Evolutionary conservation across 495 filamentous ascomycete species (phyloP).

Genomic region (Talaromyces wortmannii): DNA sequence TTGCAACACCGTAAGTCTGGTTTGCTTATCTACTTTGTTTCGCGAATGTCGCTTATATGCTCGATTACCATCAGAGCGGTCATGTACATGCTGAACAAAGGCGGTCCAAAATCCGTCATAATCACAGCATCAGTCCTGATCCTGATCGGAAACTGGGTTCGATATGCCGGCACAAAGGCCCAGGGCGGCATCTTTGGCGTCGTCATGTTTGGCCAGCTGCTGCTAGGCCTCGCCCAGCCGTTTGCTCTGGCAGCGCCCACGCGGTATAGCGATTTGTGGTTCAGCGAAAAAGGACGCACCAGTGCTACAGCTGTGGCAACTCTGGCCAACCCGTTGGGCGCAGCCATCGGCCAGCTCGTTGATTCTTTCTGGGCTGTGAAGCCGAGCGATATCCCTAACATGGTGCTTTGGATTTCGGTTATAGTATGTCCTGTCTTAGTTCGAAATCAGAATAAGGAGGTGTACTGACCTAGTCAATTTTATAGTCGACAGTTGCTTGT

Average conservation of each 20-base stretch:
- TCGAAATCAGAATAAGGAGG: background rate
- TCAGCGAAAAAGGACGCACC: constrained; percentile 74
- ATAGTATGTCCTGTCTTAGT: constrained; percentile 49
- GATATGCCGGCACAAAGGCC: constrained; percentile 71
- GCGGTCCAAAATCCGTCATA: constrained; percentile 73
- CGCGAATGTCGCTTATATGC: background rate
- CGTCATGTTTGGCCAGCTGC: constrained; percentile 91
- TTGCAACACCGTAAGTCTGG: constrained; percentile 56
- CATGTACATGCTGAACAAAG: constrained; percentile 72
- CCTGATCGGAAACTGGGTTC: constrained; percentile 85
- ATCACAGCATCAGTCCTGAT: constrained; percentile 64
- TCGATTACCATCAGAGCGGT: constrained; percentile 35
- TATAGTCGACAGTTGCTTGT: constrained; percentile 58
- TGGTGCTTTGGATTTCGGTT: constrained; percentile 82
- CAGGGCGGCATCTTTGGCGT: constrained; percentile 59
- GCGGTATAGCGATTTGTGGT: constrained; percentile 91
- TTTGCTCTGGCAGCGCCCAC: constrained; percentile 89
- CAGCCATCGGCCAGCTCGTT: constrained; percentile 80
- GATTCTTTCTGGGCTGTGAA: constrained; percentile 65
- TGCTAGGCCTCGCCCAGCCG: constrained; percentile 83
- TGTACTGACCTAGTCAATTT: constrained; percentile 6
- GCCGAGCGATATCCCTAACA: constrained; percentile 59
- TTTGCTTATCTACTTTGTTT: background rate
- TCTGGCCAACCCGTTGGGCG: constrained; percentile 82
- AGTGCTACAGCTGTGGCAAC: constrained; percentile 82